A percentile compares a stretch with the other conserved stretches of the same genome.
Conservation (phyloP, 129 eudicot genomes). For the Chrysanthemum makinoi region DNA sequence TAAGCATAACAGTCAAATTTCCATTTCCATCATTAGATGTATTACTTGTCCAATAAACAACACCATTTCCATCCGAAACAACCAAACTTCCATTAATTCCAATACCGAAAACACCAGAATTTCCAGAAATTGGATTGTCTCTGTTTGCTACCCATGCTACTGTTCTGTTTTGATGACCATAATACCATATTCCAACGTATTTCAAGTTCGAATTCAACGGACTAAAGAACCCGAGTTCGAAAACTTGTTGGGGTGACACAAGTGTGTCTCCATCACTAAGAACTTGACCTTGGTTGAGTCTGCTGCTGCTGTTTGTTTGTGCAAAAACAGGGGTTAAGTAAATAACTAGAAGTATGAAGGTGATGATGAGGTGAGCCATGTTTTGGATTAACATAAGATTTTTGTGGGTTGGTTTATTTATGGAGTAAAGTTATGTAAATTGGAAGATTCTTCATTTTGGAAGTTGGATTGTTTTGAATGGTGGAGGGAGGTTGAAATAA, state of each 20-base stretch:
- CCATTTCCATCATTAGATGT: neutral
- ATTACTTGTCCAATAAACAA: conserved; percentile 44
- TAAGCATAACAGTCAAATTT: conserved; percentile 44
- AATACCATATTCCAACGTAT: conserved; percentile 67
- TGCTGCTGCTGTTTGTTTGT: conserved; percentile 26
- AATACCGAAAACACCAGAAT: conserved; percentile 40
- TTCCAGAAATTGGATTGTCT: conserved; percentile 42
- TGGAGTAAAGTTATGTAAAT: neutral
- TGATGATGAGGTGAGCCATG: conserved; percentile 28
- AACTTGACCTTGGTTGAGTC: conserved; percentile 36
- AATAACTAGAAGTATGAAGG: conserved; percentile 18
- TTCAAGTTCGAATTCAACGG: conserved; percentile 35
- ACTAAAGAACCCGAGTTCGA: conserved; percentile 63
- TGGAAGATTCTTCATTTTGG: neutral
- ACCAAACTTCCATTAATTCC: conserved; percentile 40
- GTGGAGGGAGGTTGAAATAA: conserved; percentile 8
- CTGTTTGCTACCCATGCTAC: conserved; percentile 76
- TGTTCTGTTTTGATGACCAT: conserved; percentile 31
- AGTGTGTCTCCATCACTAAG: conserved; percentile 48
- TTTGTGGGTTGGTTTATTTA: conserved; percentile 7
- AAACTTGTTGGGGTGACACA: conserved; percentile 38
- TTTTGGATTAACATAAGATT: conserved; percentile 6
- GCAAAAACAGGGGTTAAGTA: conserved; percentile 22
- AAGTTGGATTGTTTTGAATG: conserved; percentile 7
- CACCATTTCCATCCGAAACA: conserved; percentile 37